Conservation (phyloP, 306 rosid genomes). For the Cicer pinnatifidum region DNA sequence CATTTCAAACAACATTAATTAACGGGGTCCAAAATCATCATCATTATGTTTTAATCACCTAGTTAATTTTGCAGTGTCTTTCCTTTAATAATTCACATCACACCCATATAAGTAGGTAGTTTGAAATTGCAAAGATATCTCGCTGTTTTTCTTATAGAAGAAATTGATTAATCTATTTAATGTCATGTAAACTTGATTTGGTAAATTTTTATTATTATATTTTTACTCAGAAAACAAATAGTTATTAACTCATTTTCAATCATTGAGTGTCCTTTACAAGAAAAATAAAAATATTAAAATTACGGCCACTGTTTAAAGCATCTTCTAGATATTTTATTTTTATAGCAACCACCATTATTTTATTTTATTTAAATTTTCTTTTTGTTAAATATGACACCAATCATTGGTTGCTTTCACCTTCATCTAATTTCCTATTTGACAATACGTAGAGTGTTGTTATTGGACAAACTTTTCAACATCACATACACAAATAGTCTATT, state of each 20-base stretch:
- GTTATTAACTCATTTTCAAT: conserved; percentile 1
- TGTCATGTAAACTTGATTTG: background rate
- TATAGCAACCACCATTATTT: conserved; percentile 27
- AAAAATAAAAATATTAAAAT: background rate
- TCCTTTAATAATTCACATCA: conserved; percentile 24
- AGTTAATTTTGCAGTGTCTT: conserved; percentile 28
- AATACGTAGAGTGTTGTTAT: too few relatives aligned
- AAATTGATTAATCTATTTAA: background rate
- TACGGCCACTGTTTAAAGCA: conserved; percentile 23
- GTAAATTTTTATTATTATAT: background rate
- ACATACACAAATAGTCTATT: too few relatives aligned
- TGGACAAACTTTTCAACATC: too few relatives aligned
- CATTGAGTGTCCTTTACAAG: conserved; percentile 8
- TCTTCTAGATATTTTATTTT: conserved; percentile 10
- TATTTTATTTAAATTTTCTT: background rate
- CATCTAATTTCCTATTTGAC: background rate
- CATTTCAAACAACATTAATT: conserved; percentile 48
- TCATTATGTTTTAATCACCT: conserved; percentile 43
- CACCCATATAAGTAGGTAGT: background rate
- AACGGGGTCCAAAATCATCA: conserved; percentile 34
- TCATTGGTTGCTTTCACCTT: conserved; percentile 29
- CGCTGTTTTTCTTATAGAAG: too few relatives aligned
- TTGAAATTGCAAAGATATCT: conserved; percentile 5
- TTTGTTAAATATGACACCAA: conserved; percentile 19
- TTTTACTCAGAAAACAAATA: background rate